Base-by-base conservation (phyloP, 345 rosid species). In the Ricinus communis region DNA sequence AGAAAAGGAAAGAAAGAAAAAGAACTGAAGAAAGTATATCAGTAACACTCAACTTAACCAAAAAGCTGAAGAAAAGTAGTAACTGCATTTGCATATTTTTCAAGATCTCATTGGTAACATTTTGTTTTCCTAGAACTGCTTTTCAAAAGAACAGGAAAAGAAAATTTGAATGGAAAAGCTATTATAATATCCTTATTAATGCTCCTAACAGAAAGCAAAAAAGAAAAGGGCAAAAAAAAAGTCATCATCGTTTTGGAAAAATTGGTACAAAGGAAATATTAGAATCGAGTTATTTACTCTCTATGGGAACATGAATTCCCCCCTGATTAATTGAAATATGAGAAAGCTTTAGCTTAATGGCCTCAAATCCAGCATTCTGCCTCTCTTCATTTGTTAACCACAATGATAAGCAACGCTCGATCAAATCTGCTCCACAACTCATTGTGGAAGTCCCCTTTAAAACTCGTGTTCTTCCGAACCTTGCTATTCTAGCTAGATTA, bases 331-430 rank as follows among this genome's bases (percentile, higher is more conserved):
- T 70, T 15, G 86, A 68, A 69, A 81, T 79, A 69, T 27, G 53
- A 12, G 92, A 83, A 36, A 89, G 82, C 79, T 83, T 87, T 53
- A 71, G 43, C 57, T 69, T 83, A 2, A 95, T 85, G 69, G 77
- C 89, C 79, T 90, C 93, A 72, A 92, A 88, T 73, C 86, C 96
- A 0, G 67, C 75, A 16, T 53, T 77, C 74, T 84, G 86, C 65
- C 76, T 81, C 78, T 94, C 98, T 47, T 85, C 90, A 56, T 62
- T 70, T 9, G 91, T 86, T 62, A 91, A 77, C 98, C 98, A 90
- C 61, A 74, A 66, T 0, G 83, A 72, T 68, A 94, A 68, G 77
- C 90, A 90, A 16, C 74, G 66, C 41, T 84, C 90, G 4, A 94
- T 77, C 77, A 90, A 82, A 66, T 88, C 96, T 68, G 79, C 76